phyloP scores from a whole-genome alignment of 2,329 filamentous ascomycete genomes.

The Alternaria viburni region DNA sequence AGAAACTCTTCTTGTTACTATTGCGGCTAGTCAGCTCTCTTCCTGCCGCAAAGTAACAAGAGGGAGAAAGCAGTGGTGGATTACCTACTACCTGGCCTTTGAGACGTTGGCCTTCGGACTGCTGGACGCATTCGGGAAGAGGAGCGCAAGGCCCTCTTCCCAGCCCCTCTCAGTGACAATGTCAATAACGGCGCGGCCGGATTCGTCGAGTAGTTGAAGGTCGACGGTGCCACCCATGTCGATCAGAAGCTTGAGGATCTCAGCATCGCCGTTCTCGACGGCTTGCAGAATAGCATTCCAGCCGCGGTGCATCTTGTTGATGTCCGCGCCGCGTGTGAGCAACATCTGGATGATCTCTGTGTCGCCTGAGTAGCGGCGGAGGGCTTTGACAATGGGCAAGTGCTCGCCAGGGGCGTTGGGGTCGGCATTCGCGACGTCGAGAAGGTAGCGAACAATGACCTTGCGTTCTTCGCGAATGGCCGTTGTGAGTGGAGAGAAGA shows the following conservation, averaged over 20 bases:
- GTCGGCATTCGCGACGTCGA: conserved; percentile 68
- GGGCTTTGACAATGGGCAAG: conserved; percentile 72
- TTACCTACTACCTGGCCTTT: conserved; percentile 36
- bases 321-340: conserved; percentile 68
- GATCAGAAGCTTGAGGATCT: conserved; percentile 42
- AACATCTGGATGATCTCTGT: conserved; percentile 68
- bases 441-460: conserved; percentile 66
- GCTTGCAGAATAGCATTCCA: conserved; percentile 46
- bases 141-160: conserved; percentile 43
- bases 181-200: conserved; percentile 38
- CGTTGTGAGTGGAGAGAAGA: conserved; percentile 73
- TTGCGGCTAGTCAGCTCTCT: conserved; percentile 1
- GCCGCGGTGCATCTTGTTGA: conserved; percentile 61
- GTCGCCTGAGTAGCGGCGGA: conserved; percentile 66
- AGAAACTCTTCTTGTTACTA: conserved; percentile 14
- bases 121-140: conserved; percentile 35
- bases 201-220: conserved; percentile 38
- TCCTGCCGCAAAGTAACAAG: background rate
- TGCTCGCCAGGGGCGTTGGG: conserved; percentile 73
- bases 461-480: conserved; percentile 68
- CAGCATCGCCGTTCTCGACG: conserved; percentile 44
- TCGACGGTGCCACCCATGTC: conserved; percentile 44
- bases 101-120: background rate
- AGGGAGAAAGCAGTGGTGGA: conserved; percentile 7
- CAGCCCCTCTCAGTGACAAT: conserved; percentile 46